Evolutionary conservation across 345 rosid genomes (phyloP).

Genomic region (Lagerstroemia speciosa): DNA sequence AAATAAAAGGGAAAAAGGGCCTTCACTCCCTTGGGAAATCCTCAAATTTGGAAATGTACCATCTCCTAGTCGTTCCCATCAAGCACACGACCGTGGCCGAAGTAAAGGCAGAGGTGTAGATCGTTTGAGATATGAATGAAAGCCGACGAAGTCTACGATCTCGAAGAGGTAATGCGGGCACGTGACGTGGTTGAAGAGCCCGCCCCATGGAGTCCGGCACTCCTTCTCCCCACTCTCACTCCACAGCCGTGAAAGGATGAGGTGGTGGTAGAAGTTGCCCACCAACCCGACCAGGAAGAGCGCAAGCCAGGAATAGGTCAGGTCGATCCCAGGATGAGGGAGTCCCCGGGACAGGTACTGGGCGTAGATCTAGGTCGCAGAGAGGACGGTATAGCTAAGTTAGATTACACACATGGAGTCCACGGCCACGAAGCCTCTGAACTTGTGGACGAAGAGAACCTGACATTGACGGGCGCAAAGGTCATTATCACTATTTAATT

Average conservation of each 20-base stretch:
- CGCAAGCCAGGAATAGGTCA: slow-evolving; percentile 26
- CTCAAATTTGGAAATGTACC: slow-evolving; percentile 66
- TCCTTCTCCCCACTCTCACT: slow-evolving; percentile 24
- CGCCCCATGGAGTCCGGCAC: slow-evolving; percentile 59
- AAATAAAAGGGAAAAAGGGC: slow-evolving; percentile 50
- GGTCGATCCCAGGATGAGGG: slow-evolving; percentile 22
- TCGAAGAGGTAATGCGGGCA: slow-evolving; percentile 85
- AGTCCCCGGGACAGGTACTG: slow-evolving; percentile 11
- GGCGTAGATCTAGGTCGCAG: slow-evolving; percentile 9
- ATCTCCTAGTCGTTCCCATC: slow-evolving; percentile 48
- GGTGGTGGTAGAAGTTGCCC: slow-evolving; percentile 80
- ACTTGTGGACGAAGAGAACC: slow-evolving; percentile 22
- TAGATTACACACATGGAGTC: slow-evolving; percentile 11
- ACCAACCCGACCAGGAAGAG: slow-evolving; percentile 46
- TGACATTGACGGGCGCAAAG: background rate
- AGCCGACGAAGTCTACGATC: slow-evolving; percentile 44
- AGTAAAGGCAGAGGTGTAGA: slow-evolving; percentile 26
- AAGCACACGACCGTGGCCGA: slow-evolving; percentile 36
- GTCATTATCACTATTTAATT: too few relatives aligned
- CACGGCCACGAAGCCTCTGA: slow-evolving; percentile 12
- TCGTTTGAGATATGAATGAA: slow-evolving; percentile 47
- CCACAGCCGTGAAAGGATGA: slow-evolving; percentile 50
- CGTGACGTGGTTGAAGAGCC: slow-evolving; percentile 42
- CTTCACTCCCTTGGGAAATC: slow-evolving; percentile 46
- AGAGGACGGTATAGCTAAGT: slow-evolving; percentile 9